These are phyloP conservation scores for Alliaria petiolata DNA, from an alignment of 345 rosid species.

Conservation along the genomic window DNA sequence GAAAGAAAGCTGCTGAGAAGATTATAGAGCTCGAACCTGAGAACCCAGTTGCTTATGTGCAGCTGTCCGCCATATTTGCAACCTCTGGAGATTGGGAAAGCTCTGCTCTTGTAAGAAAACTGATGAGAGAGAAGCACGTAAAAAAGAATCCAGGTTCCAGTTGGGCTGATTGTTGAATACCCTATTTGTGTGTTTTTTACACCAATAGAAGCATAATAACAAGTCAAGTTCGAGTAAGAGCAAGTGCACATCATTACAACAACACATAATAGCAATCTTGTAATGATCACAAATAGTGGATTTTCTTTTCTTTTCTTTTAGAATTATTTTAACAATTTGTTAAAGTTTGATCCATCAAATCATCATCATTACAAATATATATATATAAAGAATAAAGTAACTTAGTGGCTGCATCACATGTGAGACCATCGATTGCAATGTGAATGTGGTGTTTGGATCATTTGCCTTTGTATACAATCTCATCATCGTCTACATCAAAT, in stretches of 20 bases:
- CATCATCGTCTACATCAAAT: slow-evolving; percentile 92
- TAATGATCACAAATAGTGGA: slow-evolving; percentile 18
- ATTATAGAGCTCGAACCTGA: slow-evolving; percentile 79
- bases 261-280: slow-evolving; percentile 1
- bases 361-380: slow-evolving; percentile 26
- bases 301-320: background rate
- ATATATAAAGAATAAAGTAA: slow-evolving; percentile 15
- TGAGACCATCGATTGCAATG: slow-evolving; percentile 8
- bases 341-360: slow-evolving; percentile 19
- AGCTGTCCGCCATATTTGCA: slow-evolving; percentile 63
- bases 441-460: slow-evolving; percentile 33
- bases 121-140: slow-evolving; percentile 18
- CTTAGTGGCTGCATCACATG: slow-evolving; percentile 15
- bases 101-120: slow-evolving; percentile 48
- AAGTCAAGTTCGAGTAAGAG: background rate
- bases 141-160: slow-evolving; percentile 25
- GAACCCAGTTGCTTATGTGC: slow-evolving; percentile 70
- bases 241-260: background rate
- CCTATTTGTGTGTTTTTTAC: background rate
- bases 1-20: slow-evolving; percentile 59
- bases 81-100: slow-evolving; percentile 77
- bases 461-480: slow-evolving; percentile 76
- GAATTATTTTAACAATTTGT: slow-evolving; percentile 12
- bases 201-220: background rate
- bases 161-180: slow-evolving; percentile 25